Base-by-base conservation (phyloP, 2,329 filamentous ascomycete genomes). In the Sporothrix globosa region DNA sequence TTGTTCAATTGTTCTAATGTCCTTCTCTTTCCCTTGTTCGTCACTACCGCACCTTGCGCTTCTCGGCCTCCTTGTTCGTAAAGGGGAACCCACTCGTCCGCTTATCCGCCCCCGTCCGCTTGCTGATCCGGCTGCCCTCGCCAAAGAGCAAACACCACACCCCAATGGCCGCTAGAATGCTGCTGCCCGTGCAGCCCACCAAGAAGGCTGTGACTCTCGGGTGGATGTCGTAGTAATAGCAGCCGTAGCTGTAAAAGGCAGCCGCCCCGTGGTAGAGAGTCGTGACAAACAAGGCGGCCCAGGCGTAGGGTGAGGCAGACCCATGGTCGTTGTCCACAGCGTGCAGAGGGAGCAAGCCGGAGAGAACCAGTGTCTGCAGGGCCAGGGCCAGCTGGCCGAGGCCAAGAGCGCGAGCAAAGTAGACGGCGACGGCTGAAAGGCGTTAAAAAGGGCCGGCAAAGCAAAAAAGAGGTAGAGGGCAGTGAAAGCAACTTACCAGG, bases 401-500 rank as follows among this genome's bases (percentile, higher is more conserved):
- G 73, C 90, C 92, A 1, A 93, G 84, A 39, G 85, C 87, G 54
- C 91, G 90, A 67, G 88, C 88, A 78, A 94, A 89, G 83, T 95
- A 95, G 70, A 86, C 80, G 79, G 93, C 91, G 44, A 92, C 82
- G 30, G 81, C 88, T 87, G 74, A 4, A 30, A 10, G 27, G 5
- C 30, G 27, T 56, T 11, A 44, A 30, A 5, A 19, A 24, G 56
- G 2, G 56, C 3, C 7, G n/a, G 3, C n/a, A 44, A 44, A 14
- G 39, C 6, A 39, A 44, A n/a, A 19, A 17, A 34, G 14, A 24
- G 39, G 30, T 9, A 34, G 41, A 44, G 41, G 4, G 41, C 11
- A 13, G 41, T 17, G 10, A 14, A 19, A 17, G 3, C 10, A 13
- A 66, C 67, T 11, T n/a, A 69, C 70, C 41, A 7, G 52, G 46